Evolutionary conservation across 2,329 filamentous ascomycete species (phyloP), one percentile per base, ranked within the genome.

Genomic region (Pochonia chlamydosporia): DNA sequence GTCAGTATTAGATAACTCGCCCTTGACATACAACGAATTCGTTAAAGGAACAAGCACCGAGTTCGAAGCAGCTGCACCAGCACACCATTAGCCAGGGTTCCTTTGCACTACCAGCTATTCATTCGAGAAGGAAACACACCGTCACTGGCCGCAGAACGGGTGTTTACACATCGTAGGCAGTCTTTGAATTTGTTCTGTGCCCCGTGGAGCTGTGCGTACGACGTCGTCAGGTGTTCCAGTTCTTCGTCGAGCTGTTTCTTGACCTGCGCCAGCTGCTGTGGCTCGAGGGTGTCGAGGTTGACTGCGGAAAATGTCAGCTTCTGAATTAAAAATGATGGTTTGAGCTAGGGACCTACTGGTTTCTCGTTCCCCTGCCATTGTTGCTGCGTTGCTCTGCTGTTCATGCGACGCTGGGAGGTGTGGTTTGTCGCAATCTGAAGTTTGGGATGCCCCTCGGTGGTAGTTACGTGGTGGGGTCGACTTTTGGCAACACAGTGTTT

Each of bases 231-330:
- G 72, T 97, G 92, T 65, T 96, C 89, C 55, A 99, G 85, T 70
- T 99, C 93, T 61, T 93, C 85, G 66, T 96, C 92, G 56, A 99
- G 85, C 67, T 96, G 92, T 67, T 93, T 90, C 76, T 99, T 96
- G 57, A 99, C 85, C 59, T 89, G 83, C 56, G 82, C 85, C 56
- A 99, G 86, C 70, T 96, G 92, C 56, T 89, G 87, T 23, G 85
- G 76, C 58, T 85, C 87, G 60, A 99, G 85, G 51, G 79, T 82
- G 59, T 85, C 82, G 59, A 99, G 73, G 56, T 77, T 78, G 56
- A 82, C 78, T 81, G 55, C 4, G 18, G 23, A 20, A 23, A 5
- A 11, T n/a, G 37, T 43, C 14, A 33, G 28, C 3, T 7, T 39
- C 23, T 28, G 23, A 4, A 23, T 21, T 2, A n/a, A 30, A 31